phyloP scores from a whole-genome alignment of 305 asterid genomes.

The Fraxinus xanthoxyloides region DNA sequence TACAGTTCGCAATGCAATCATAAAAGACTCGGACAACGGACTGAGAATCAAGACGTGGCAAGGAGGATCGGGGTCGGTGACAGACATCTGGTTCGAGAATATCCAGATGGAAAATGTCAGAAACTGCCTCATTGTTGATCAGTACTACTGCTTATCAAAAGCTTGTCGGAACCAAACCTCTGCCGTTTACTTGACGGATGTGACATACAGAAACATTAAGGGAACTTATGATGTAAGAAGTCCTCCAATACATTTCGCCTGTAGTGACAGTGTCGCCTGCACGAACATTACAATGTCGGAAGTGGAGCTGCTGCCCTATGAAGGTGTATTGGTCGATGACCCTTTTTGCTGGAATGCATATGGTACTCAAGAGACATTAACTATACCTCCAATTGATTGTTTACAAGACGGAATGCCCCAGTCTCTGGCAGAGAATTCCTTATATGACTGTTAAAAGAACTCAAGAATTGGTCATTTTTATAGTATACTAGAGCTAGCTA shows the following conservation, averaged over 20 bases:
- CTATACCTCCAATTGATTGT: slow-evolving; percentile 91
- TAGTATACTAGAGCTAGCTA: background rate
- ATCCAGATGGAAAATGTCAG: slow-evolving; percentile 88
- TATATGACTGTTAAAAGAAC: slow-evolving; percentile 38
- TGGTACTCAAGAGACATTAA: slow-evolving; percentile 77
- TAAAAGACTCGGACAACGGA: slow-evolving; percentile 78
- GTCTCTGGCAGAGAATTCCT: slow-evolving; percentile 40
- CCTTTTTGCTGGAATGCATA: slow-evolving; percentile 97
- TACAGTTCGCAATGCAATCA: slow-evolving; percentile 62
- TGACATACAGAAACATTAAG: slow-evolving; percentile 67
- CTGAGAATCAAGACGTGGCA: slow-evolving; percentile 95
- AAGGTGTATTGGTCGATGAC: slow-evolving; percentile 75
- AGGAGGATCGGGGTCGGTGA: slow-evolving; percentile 88
- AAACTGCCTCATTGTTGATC: slow-evolving; percentile 80
- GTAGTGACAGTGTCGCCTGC: slow-evolving; percentile 81
- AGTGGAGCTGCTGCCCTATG: slow-evolving; percentile 76
- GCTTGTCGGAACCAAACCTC: slow-evolving; percentile 79
- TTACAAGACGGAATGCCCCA: slow-evolving; percentile 73
- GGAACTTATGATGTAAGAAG: slow-evolving; percentile 83
- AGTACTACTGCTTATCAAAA: slow-evolving; percentile 79
- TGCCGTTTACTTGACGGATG: slow-evolving; percentile 64
- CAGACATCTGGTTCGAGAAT: slow-evolving; percentile 68
- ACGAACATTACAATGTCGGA: slow-evolving; percentile 91
- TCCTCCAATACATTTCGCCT: slow-evolving; percentile 94
- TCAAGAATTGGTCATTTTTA: background rate